Evolutionary conservation across 2,329 filamentous ascomycete species (phyloP).

Genomic region (Pestalotiopsis fici): DNA sequence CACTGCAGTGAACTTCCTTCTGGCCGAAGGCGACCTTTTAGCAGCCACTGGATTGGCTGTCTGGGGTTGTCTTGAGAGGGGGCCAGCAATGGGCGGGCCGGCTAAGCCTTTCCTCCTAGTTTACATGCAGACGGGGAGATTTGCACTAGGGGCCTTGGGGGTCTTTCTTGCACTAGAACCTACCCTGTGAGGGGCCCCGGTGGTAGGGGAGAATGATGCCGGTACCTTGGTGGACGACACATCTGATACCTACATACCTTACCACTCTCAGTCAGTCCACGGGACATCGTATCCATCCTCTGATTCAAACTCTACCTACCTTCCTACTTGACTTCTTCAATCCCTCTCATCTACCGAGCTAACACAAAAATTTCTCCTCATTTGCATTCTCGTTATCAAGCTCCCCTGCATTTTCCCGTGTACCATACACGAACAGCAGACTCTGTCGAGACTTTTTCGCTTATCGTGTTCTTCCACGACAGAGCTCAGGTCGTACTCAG

Average conservation of each 20-base stretch:
- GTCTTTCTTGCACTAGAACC: neutral
- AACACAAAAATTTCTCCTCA: neutral
- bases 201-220: neutral
- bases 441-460: neutral
- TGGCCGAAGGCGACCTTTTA: conserved; percentile 6
- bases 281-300: neutral
- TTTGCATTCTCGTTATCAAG: neutral
- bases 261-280: neutral
- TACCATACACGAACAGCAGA: neutral
- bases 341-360: neutral
- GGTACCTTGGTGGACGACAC: neutral
- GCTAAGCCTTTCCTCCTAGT: neutral
- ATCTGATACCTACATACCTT: neutral
- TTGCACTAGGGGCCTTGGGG: neutral
- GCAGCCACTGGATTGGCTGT: neutral
- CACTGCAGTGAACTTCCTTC: conserved; percentile 1
- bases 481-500: neutral
- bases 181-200: neutral
- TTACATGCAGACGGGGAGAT: neutral
- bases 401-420: neutral
- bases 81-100: neutral
- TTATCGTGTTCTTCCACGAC: neutral
- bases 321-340: neutral
- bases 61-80: neutral
- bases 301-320: neutral